Percentiles rank a stretch among this genome's conserved stretches.
These are phyloP conservation scores for Sporothrix schenckii DNA, from an alignment of 2,329 filamentous ascomycete species.

Conservation along the genomic window DNA sequence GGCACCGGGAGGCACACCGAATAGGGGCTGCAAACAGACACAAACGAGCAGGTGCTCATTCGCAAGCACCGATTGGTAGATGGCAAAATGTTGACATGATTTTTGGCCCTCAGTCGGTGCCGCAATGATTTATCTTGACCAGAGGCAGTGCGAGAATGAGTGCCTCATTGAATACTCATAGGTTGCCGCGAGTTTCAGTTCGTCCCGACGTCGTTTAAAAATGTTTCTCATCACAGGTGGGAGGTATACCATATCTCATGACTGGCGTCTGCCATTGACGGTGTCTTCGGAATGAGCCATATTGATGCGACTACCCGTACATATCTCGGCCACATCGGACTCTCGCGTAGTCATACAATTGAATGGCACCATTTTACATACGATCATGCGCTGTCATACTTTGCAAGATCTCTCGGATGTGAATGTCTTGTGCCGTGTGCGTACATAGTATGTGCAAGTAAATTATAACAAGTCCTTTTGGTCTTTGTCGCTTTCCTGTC, in stretches of 20 bases:
- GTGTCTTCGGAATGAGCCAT: not conserved
- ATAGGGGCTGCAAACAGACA: not conserved
- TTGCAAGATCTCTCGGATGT: too few species aligned
- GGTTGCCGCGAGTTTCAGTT: not conserved
- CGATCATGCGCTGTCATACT: not conserved
- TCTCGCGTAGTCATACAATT: not conserved
- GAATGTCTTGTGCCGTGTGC: too few species aligned
- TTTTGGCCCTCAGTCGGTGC: not conserved
- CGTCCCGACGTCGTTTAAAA: not conserved
- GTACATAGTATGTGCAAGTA: not conserved
- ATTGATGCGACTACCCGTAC: not conserved
- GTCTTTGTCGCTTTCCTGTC: not conserved
- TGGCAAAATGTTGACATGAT: not conserved
- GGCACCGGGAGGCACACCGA: constrained; percentile 4
- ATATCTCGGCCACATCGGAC: not conserved
- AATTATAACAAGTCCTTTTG: not conserved
- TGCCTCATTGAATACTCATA: not conserved
- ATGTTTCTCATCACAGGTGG: not conserved
- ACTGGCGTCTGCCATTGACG: too few species aligned
- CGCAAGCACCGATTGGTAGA: not conserved
- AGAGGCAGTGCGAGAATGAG: not conserved
- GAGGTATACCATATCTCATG: too few species aligned
- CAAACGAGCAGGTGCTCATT: not conserved
- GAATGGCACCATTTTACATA: not conserved
- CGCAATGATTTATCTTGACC: not conserved